phyloP scores from a whole-genome alignment of 495 filamentous ascomycete species.

The Penicillium steckii region DNA sequence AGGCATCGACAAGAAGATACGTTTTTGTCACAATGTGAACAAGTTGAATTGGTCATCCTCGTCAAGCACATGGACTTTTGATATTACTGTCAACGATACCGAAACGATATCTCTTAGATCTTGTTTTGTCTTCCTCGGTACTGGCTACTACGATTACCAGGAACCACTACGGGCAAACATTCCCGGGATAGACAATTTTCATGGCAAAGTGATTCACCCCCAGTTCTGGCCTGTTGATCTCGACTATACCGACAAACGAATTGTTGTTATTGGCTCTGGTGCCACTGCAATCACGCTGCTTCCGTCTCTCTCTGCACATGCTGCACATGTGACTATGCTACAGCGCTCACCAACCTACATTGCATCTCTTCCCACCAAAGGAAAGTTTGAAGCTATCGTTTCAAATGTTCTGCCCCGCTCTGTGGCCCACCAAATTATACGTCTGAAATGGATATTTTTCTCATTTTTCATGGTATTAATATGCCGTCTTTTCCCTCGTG shows the following conservation, averaged over 20 bases:
- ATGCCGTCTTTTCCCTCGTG: constrained; percentile 28
- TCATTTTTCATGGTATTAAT: constrained; percentile 32
- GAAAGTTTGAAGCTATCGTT: too few species aligned
- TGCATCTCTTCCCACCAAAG: constrained; percentile 34
- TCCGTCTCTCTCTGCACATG: constrained; percentile 26
- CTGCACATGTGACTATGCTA: constrained; percentile 40
- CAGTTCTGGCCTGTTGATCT: constrained; percentile 41
- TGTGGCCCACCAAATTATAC: too few species aligned
- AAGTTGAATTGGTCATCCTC: constrained; percentile 44
- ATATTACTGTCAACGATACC: too few species aligned
- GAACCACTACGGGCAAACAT: constrained; percentile 43
- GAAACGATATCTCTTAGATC: neutral
- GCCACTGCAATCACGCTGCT: constrained; percentile 46
- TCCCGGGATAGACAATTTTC: constrained; percentile 21
- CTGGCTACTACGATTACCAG: constrained; percentile 44
- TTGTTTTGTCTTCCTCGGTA: constrained; percentile 8
- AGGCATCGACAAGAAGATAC: constrained; percentile 55
- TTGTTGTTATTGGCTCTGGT: constrained; percentile 50
- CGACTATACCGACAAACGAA: constrained; percentile 38
- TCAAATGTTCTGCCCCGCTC: too few species aligned
- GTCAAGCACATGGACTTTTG: constrained; percentile 53
- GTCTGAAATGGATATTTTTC: too few species aligned
- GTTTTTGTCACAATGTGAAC: constrained; percentile 45
- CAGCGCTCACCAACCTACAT: constrained; percentile 55
- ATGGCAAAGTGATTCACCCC: constrained; percentile 37